These are phyloP conservation scores for Thielaviopsis punctulata DNA, from an alignment of 2,329 filamentous ascomycete species.

Conservation along the genomic window DNA sequence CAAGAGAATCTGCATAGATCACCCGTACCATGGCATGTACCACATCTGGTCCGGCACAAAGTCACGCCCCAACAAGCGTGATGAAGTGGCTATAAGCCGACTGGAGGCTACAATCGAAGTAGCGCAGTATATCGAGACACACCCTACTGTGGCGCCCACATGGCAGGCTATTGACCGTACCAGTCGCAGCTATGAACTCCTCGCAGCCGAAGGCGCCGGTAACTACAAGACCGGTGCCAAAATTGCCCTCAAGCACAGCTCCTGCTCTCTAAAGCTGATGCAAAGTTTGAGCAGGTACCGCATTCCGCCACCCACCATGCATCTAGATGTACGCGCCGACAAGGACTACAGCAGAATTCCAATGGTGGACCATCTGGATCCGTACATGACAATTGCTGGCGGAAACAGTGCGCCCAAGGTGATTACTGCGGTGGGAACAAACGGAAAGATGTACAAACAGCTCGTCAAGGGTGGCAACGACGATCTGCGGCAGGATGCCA, in stretches of 20 bases:
- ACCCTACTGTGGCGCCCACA: slow-evolving; percentile 30
- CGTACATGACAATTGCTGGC: slow-evolving; percentile 67
- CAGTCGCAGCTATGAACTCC: slow-evolving; percentile 45
- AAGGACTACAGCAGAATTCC: slow-evolving; percentile 65
- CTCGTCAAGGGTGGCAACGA: slow-evolving; percentile 92
- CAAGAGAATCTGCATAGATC: slow-evolving; percentile 70
- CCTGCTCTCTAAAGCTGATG: slow-evolving; percentile 44
- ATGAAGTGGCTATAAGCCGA: slow-evolving; percentile 57
- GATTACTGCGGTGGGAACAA: slow-evolving; percentile 60
- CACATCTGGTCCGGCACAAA: slow-evolving; percentile 77
- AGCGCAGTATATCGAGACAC: slow-evolving; percentile 40
- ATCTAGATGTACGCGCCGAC: slow-evolving; percentile 55
- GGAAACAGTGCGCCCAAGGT: slow-evolving; percentile 91
- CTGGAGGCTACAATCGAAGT: slow-evolving; percentile 56
- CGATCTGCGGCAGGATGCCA: slow-evolving; percentile 90
- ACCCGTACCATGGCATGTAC: slow-evolving; percentile 95
- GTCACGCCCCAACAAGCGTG: slow-evolving; percentile 49
- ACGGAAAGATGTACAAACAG: slow-evolving; percentile 72
- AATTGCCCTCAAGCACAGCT: slow-evolving; percentile 44
- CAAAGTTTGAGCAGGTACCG: slow-evolving; percentile 44
- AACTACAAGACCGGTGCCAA: slow-evolving; percentile 53
- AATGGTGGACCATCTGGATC: slow-evolving; percentile 52
- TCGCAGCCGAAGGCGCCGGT: slow-evolving; percentile 48
- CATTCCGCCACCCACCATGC: slow-evolving; percentile 80
- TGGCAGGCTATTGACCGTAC: slow-evolving; percentile 61